Percentiles rank a stretch among this genome's conserved stretches.
phyloP scores from a whole-genome alignment of 1,284 basidiomycete genomes.

The Papiliotrema terrestris region DNA sequence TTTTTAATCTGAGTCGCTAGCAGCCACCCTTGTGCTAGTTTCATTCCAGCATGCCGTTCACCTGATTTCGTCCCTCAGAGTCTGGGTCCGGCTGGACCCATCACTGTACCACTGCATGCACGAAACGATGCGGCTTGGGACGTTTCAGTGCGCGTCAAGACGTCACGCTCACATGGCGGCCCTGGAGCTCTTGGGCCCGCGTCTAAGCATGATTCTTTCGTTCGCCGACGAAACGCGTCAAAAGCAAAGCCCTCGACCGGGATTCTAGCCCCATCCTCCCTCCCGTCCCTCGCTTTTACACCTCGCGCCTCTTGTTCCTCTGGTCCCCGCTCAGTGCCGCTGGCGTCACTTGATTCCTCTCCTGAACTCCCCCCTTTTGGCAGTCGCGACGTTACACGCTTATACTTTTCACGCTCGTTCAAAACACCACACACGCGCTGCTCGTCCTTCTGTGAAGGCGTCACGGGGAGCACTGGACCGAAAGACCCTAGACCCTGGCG shows the following conservation, averaged over 20 bases:
- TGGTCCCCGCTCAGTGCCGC: neutral
- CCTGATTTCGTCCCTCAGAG: no score
- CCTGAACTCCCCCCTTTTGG: neutral
- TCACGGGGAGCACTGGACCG: no score
- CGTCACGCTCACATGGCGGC: neutral
- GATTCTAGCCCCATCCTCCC: neutral
- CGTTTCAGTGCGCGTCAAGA: neutral
- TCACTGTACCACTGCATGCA: no score
- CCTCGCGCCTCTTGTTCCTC: neutral
- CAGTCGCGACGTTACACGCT: no score
- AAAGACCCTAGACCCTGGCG: no score
- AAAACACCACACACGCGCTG: neutral
- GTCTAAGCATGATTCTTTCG: neutral
- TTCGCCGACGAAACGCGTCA: neutral
- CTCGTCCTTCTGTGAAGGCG: no score
- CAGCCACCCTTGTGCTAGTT: no score
- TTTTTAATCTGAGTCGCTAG: no score
- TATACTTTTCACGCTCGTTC: neutral
- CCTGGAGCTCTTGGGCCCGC: neutral
- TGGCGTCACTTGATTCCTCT: slow-evolving; percentile 1
- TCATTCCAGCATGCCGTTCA: no score
- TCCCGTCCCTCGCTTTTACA: neutral
- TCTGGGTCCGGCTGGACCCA: no score
- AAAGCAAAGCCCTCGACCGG: neutral
- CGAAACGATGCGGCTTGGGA: neutral